A percentile compares a stretch with the other conserved stretches of the same genome.
phyloP scores from a whole-genome alignment of 345 rosid species.

The Sonneratia alba region DNA sequence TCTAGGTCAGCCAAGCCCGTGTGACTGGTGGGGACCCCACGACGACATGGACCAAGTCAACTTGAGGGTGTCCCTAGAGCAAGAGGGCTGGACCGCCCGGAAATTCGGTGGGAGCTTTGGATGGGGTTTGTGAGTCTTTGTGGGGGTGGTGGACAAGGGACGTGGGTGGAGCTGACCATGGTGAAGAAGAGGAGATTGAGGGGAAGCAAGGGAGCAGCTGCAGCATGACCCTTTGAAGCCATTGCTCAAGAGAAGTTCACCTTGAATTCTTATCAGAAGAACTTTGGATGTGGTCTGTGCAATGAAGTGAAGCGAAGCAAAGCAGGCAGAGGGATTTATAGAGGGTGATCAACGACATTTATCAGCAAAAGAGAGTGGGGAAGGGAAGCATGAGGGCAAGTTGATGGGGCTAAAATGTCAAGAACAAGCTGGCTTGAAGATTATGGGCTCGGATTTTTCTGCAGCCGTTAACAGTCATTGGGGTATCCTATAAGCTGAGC shows the following conservation, averaged over 20 bases:
- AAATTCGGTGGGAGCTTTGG: neutral
- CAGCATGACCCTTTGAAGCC: conserved; percentile 17
- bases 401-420: neutral
- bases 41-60: conserved; percentile 25
- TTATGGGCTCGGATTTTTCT: conserved; percentile 6
- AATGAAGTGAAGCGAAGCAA: neutral
- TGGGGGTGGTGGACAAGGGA: conserved; percentile 11
- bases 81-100: conserved; percentile 7
- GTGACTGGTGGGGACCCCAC: conserved; percentile 28
- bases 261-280: neutral
- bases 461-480: conserved; percentile 2
- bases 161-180: conserved; percentile 13
- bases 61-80: conserved; percentile 37
- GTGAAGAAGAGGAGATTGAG: conserved; percentile 19
- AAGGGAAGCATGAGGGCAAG: conserved; percentile 1
- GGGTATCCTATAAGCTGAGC: neutral
- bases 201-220: conserved; percentile 13
- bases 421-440: conserved; percentile 1
- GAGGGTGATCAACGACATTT: neutral
- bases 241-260: neutral
- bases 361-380: neutral
- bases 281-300: neutral
- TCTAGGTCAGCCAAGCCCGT: conserved; percentile 43
- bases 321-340: neutral
- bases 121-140: conserved; percentile 13